These are phyloP conservation scores for Backusella liffmaniae DNA, from an alignment of 192 early-diverging fungal genomes.

Conservation along the genomic window DNA sequence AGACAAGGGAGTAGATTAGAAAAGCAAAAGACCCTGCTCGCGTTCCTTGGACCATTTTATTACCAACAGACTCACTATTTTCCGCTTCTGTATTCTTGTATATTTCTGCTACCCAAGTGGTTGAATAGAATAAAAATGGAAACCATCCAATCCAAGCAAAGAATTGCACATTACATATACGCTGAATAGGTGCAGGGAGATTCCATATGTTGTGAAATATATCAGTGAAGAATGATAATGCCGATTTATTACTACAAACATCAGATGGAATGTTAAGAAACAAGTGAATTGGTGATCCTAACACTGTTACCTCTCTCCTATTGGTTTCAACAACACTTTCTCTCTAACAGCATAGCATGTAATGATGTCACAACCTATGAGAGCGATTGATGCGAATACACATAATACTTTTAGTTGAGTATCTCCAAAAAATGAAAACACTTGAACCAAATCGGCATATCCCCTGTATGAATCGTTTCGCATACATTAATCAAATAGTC, in stretches of 20 bases:
- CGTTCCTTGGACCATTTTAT: constrained; percentile 46
- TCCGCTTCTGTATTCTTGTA: constrained; percentile 30
- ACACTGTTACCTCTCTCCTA: not conserved
- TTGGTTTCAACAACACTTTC: constrained; percentile 23
- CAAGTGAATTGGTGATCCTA: not conserved
- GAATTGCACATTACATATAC: constrained; percentile 89
- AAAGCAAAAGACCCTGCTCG: constrained; percentile 87
- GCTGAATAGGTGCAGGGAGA: constrained; percentile 71
- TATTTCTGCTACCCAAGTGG: constrained; percentile 57
- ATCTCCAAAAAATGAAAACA: constrained; percentile 72
- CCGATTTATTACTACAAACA: constrained; percentile 2
- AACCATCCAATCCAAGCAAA: constrained; percentile 99
- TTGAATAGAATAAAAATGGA: constrained; percentile 89
- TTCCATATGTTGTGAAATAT: constrained; percentile 49
- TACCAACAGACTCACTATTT: not conserved
- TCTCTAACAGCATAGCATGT: constrained; percentile 75
- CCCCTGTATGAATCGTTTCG: constrained; percentile 42
- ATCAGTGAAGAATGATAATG: constrained; percentile 14
- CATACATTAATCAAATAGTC: not conserved
- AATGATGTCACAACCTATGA: constrained; percentile 56
- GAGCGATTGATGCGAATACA: constrained; percentile 65
- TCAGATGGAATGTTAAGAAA: not conserved
- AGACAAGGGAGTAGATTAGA: constrained; percentile 78
- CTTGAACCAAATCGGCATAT: constrained; percentile 67
- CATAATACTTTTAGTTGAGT: constrained; percentile 85